Evolutionary conservation across 1,284 basidiomycete genomes (phyloP).

Genomic region (Inonotus obliquus): DNA sequence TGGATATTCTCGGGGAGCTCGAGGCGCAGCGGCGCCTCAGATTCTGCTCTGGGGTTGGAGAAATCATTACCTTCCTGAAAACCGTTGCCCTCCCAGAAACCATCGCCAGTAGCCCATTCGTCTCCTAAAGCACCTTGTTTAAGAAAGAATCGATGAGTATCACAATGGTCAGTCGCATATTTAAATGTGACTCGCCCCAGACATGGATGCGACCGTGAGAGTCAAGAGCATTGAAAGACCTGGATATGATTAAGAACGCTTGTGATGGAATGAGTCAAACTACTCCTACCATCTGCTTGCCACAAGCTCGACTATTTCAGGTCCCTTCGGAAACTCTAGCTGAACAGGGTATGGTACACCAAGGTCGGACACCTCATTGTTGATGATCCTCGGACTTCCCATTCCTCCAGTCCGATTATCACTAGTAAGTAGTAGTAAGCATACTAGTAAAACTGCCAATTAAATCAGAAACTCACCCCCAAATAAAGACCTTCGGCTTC

Average conservation of each 20-base stretch:
- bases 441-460: background rate
- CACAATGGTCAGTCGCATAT: no score
- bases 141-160: no score
- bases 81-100: no score
- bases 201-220: slow-evolving; percentile 69
- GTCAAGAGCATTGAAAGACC: slow-evolving; percentile 80
- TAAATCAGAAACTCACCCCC: slow-evolving; percentile 55
- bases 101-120: no score
- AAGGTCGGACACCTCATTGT: slow-evolving; percentile 25
- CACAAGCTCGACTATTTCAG: slow-evolving; percentile 66
- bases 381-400: slow-evolving; percentile 42
- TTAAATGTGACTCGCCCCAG: slow-evolving; percentile 58
- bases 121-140: slow-evolving; percentile 61
- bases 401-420: slow-evolving; percentile 62
- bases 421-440: no score
- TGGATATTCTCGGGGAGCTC: slow-evolving; percentile 51
- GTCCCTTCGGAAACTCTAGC: slow-evolving; percentile 46
- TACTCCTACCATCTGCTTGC: slow-evolving; percentile 78
- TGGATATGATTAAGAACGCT: slow-evolving; percentile 30
- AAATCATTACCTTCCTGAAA: slow-evolving; percentile 47
- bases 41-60: slow-evolving; percentile 46
- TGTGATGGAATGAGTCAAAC: background rate
- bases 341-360: slow-evolving; percentile 61
- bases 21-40: slow-evolving; percentile 50
- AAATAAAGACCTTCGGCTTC: slow-evolving; percentile 62